These are phyloP conservation scores for Pelargonium cotyledonis DNA, from an alignment of 441 rosid genomes.

Conservation along the genomic window DNA sequence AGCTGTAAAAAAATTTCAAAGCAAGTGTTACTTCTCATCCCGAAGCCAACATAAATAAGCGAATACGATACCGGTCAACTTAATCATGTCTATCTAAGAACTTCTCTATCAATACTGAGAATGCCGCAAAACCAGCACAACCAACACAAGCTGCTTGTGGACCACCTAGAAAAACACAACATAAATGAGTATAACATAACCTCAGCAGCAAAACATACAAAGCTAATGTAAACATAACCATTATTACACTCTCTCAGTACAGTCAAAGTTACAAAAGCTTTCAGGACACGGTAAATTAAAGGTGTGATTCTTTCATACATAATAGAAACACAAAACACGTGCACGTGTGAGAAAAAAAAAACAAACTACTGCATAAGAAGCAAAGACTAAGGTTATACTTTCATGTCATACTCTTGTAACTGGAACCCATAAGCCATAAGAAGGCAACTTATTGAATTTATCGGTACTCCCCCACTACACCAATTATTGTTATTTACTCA, in stretches of 20 bases:
- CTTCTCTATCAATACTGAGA: conserved; percentile 90
- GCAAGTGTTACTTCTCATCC: neutral
- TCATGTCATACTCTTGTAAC: too few species aligned
- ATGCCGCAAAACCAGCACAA: conserved; percentile 92
- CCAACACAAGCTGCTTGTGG: conserved; percentile 86
- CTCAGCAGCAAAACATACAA: neutral
- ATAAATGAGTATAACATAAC: conserved; percentile 13
- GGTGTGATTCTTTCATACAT: too few species aligned
- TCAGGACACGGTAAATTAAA: too few species aligned
- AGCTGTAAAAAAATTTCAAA: neutral
- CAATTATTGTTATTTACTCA: neutral
- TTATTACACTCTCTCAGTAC: too few species aligned
- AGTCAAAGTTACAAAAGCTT: too few species aligned
- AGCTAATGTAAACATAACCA: neutral
- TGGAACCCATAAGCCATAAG: too few species aligned
- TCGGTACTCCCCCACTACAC: too few species aligned
- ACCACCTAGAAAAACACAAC: conserved; percentile 44
- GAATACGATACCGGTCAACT: conserved; percentile 13
- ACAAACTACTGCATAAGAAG: neutral
- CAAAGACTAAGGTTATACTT: neutral
- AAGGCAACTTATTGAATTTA: too few species aligned
- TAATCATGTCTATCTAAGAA: conserved; percentile 68
- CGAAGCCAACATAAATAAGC: neutral
- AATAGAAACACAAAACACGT: too few species aligned
- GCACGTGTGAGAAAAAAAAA: neutral